A percentile compares a stretch with the other conserved stretches of the same genome.
Evolutionary conservation across 768 basidiomycete genomes (phyloP).

Genomic region (Naganishia vishniacii): DNA sequence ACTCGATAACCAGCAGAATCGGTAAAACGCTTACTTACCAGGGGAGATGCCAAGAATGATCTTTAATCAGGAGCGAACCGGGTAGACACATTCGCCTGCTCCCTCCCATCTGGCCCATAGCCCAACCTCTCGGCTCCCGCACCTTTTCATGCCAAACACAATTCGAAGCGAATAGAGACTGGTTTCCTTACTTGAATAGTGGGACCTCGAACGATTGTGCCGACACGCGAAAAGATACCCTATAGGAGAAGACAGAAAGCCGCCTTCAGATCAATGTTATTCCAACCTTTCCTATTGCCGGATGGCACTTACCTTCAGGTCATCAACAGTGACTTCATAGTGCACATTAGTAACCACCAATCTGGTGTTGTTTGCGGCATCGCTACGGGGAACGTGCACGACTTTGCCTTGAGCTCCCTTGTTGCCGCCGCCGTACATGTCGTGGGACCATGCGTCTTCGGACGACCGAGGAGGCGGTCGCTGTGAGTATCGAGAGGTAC

Average conservation of each 20-base stretch:
- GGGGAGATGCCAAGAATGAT: slow-evolving; percentile 5
- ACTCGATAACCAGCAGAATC: background rate
- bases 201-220: slow-evolving; percentile 33
- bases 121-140: background rate
- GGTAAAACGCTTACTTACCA: background rate
- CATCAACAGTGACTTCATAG: slow-evolving; percentile 83
- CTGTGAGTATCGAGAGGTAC: slow-evolving; percentile 20
- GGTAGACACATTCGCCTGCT: background rate
- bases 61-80: background rate
- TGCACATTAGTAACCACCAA: slow-evolving; percentile 81
- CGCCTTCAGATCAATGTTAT: background rate
- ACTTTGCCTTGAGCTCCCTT: slow-evolving; percentile 37
- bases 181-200: slow-evolving; percentile 31
- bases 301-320: slow-evolving; percentile 64
- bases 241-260: background rate
- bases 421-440: slow-evolving; percentile 22
- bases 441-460: slow-evolving; percentile 28
- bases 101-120: background rate
- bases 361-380: slow-evolving; percentile 50
- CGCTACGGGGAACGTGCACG: slow-evolving; percentile 36
- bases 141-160: background rate
- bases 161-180: slow-evolving; percentile 20
- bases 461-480: slow-evolving; percentile 38
- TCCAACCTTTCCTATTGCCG: no score
- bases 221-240: slow-evolving; percentile 31